These are phyloP conservation scores for Suhomyces xylopsoci DNA, from an alignment of 805 yeast species.

Conservation along the genomic window DNA sequence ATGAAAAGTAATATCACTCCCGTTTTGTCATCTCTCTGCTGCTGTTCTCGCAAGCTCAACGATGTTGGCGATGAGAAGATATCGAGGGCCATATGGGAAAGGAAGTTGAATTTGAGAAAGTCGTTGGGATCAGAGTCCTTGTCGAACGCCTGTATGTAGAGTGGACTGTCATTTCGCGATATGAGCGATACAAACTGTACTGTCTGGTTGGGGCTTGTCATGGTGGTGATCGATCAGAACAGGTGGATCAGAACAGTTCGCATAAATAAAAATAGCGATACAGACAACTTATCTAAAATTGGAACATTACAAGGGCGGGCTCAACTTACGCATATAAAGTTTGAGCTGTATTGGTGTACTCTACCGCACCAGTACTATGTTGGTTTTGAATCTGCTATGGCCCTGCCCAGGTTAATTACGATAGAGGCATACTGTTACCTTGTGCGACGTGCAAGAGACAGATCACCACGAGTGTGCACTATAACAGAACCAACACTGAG, in stretches of 20 bases:
- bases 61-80: constrained; percentile 56
- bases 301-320: not conserved
- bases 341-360: not conserved
- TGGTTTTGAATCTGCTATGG: not conserved
- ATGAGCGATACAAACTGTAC: constrained; percentile 57
- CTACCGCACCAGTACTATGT: not conserved
- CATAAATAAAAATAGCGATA: not conserved
- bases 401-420: not conserved
- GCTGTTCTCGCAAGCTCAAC: constrained; percentile 37
- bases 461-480: not conserved
- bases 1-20: constrained; percentile 53
- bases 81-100: constrained; percentile 75
- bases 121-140: constrained; percentile 31
- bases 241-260: not conserved
- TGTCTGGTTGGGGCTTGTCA: not conserved
- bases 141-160: constrained; percentile 56
- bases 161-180: constrained; percentile 55
- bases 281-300: not conserved
- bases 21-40: constrained; percentile 12
- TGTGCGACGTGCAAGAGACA: not conserved
- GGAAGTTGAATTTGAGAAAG: constrained; percentile 60
- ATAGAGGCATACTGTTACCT: not conserved
- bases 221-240: not conserved
- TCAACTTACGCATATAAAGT: not conserved
- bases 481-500: not conserved